Evolutionary conservation across 2,329 filamentous ascomycete species (phyloP).

Genomic region (Colletotrichum sansevieriae): DNA sequence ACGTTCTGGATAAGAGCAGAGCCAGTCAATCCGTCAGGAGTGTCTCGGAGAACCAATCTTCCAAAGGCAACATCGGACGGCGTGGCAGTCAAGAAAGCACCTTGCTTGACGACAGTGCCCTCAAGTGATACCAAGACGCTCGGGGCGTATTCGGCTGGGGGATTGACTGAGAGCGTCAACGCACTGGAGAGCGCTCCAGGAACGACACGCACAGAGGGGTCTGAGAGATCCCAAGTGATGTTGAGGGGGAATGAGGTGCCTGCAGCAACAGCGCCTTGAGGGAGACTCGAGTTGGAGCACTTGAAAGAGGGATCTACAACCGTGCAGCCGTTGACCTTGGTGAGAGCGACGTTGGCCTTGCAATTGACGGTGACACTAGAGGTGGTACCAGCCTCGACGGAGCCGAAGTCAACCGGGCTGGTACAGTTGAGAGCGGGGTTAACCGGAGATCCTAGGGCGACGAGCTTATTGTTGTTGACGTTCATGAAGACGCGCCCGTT

Average conservation of each 20-base stretch:
- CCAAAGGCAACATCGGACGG: slow-evolving; percentile 56
- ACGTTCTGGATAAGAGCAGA: slow-evolving; percentile 54
- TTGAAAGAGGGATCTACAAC: slow-evolving; percentile 53
- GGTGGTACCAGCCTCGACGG: slow-evolving; percentile 50
- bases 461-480: slow-evolving; percentile 48
- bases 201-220: slow-evolving; percentile 45
- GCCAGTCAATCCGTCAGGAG: slow-evolving; percentile 34
- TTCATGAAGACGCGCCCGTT: slow-evolving; percentile 53
- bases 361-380: slow-evolving; percentile 51
- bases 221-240: slow-evolving; percentile 54
- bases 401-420: slow-evolving; percentile 55
- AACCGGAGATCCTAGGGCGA: slow-evolving; percentile 56
- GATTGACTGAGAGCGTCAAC: slow-evolving; percentile 54
- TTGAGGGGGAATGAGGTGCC: slow-evolving; percentile 56
- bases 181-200: slow-evolving; percentile 54
- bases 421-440: slow-evolving; percentile 56
- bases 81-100: slow-evolving; percentile 51
- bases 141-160: slow-evolving; percentile 52
- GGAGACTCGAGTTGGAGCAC: slow-evolving; percentile 54
- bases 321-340: slow-evolving; percentile 52
- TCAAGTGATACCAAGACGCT: slow-evolving; percentile 53
- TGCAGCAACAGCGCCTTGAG: slow-evolving; percentile 50
- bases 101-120: slow-evolving; percentile 53
- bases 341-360: slow-evolving; percentile 53
- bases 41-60: slow-evolving; percentile 52